Percentiles rank a stretch among this genome's conserved stretches.
Conservation (phyloP, 1,284 basidiomycete genomes). For the Polyporus tsugae region DNA sequence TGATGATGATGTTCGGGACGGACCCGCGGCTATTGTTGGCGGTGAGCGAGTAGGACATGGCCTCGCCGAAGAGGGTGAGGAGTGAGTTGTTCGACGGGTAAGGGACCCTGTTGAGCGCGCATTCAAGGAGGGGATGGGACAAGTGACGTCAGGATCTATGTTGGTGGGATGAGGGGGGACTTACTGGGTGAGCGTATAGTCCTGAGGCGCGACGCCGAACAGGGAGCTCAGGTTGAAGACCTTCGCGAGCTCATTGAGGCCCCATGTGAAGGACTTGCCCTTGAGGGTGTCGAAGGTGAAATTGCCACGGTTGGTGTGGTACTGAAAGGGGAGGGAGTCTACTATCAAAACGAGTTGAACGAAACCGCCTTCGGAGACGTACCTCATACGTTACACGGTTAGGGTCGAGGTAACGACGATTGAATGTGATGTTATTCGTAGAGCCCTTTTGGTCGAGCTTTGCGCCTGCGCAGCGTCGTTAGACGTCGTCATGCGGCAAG, state of each 20-base stretch:
- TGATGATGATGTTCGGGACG: constrained; percentile 74
- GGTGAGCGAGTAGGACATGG: constrained; percentile 61
- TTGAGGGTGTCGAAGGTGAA: constrained; percentile 61
- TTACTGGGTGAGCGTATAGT: constrained; percentile 66
- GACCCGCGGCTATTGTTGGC: constrained; percentile 67
- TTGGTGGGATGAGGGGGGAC: background rate
- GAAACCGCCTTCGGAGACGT: constrained; percentile 13
- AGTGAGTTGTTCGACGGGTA: constrained; percentile 73
- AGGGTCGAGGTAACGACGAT: constrained; percentile 76
- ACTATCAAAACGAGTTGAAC: background rate
- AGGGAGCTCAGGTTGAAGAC: constrained; percentile 60
- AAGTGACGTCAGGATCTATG: background rate
- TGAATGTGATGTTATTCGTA: constrained; percentile 63
- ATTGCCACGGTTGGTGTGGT: constrained; percentile 57
- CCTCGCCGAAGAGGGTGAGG: constrained; percentile 68
- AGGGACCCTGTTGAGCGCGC: constrained; percentile 51
- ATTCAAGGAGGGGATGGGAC: no score
- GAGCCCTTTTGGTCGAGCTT: constrained; percentile 55
- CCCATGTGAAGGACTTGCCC: constrained; percentile 62
- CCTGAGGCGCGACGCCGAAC: constrained; percentile 78
- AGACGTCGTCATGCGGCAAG: background rate
- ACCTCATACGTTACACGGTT: constrained; percentile 79
- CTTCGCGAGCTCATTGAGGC: constrained; percentile 59
- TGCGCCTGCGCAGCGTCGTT: constrained; percentile 48
- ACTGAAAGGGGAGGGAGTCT: constrained; percentile 50